phyloP scores from a whole-genome alignment of 108 stramenopile genomes.

The Craspedostauros australis region DNA sequence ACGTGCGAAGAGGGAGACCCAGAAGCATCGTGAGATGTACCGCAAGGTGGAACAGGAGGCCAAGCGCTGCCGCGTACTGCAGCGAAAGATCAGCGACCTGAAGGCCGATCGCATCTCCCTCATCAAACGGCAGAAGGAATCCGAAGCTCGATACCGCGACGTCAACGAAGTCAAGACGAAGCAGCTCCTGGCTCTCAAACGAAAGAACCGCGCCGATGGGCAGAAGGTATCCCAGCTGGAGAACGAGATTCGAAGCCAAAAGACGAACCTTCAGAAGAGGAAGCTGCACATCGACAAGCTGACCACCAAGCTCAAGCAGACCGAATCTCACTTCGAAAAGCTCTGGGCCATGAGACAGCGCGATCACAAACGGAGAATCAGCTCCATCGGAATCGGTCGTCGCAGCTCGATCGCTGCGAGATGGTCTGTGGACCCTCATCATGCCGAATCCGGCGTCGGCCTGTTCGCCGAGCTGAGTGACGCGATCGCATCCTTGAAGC shows the following conservation, averaged over 20 bases:
- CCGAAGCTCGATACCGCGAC: conserved; percentile 51
- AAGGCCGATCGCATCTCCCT: conserved; percentile 61
- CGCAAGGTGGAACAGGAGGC: conserved; percentile 69
- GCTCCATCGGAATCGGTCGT: too few relatives aligned
- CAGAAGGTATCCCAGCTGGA: conserved; percentile 64
- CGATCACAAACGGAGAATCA: conserved; percentile 20
- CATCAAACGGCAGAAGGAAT: conserved; percentile 74
- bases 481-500: conserved; percentile 55
- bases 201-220: conserved; percentile 52
- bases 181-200: conserved; percentile 66
- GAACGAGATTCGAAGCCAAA: conserved; percentile 60
- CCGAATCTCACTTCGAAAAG: conserved; percentile 68
- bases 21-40: conserved; percentile 71
- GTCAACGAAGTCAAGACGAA: conserved; percentile 65
- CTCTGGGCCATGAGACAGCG: conserved; percentile 62
- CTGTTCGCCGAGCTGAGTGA: conserved; percentile 15
- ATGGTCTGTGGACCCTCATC: too few relatives aligned
- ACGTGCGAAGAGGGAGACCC: conserved; percentile 58
- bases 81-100: conserved; percentile 70
- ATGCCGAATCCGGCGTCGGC: too few relatives aligned
- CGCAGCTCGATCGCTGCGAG: too few relatives aligned
- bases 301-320: conserved; percentile 73
- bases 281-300: conserved; percentile 56
- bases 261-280: conserved; percentile 56
- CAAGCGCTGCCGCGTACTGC: conserved; percentile 57